phyloP scores from a whole-genome alignment of 1,139 yeast species.

The Scheffersomyces lignicola region DNA sequence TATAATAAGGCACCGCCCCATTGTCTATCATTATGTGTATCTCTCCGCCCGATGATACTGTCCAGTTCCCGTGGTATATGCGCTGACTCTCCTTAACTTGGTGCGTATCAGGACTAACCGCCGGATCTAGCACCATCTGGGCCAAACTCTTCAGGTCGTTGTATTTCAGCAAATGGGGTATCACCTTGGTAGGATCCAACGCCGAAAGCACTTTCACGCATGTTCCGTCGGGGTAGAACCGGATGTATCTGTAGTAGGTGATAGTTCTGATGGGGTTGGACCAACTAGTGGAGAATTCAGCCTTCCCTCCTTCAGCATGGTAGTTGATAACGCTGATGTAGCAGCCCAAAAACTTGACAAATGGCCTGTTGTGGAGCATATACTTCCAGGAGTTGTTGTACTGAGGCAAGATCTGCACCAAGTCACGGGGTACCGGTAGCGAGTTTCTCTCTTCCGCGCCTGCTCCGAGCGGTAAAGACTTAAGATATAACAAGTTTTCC shows the following conservation, averaged over 20 bases:
- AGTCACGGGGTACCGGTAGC: constrained; percentile 44
- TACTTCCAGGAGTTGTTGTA: constrained; percentile 54
- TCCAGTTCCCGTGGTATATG: constrained; percentile 56
- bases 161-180: constrained; percentile 49
- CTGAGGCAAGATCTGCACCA: constrained; percentile 39
- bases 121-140: constrained; percentile 15
- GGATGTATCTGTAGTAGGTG: constrained; percentile 80
- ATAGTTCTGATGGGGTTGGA: constrained; percentile 76
- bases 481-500: constrained; percentile 27
- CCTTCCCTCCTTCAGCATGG: constrained; percentile 74
- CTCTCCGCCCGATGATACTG: constrained; percentile 45
- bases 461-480: constrained; percentile 3
- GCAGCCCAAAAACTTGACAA: constrained; percentile 75
- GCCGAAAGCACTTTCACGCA: constrained; percentile 67
- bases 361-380: constrained; percentile 59
- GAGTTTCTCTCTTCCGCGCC: constrained; percentile 14
- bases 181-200: constrained; percentile 62
- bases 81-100: constrained; percentile 31
- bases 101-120: constrained; percentile 8
- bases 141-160: constrained; percentile 18
- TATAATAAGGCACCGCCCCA: constrained; percentile 64
- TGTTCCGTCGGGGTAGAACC: constrained; percentile 80
- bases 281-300: constrained; percentile 69
- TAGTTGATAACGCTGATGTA: constrained; percentile 86
- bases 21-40: constrained; percentile 55